Evolutionary conservation across 2,329 filamentous ascomycete species (phyloP).

Genomic region (Pezicula carpinea): DNA sequence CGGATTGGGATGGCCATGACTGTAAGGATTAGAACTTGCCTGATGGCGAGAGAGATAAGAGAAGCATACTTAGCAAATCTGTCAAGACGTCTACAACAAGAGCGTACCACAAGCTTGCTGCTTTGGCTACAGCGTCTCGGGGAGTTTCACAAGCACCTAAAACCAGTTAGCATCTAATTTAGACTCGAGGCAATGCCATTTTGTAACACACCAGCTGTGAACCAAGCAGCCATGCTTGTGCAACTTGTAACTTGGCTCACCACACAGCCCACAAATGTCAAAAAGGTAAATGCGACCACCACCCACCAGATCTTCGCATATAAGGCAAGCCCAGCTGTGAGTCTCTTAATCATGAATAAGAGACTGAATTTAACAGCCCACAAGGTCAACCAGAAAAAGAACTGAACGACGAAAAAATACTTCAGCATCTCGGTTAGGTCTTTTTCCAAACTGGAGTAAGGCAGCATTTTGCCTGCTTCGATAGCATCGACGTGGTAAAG

Average conservation of each 20-base stretch:
- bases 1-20: slow-evolving; percentile 15
- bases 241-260: slow-evolving; percentile 17
- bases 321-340: slow-evolving; percentile 29
- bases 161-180: not conserved
- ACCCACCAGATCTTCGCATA: slow-evolving; percentile 34
- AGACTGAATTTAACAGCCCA: slow-evolving; percentile 37
- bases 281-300: slow-evolving; percentile 28
- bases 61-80: slow-evolving; percentile 13
- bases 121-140: slow-evolving; percentile 12
- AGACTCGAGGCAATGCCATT: not conserved
- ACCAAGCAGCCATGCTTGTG: slow-evolving; percentile 31
- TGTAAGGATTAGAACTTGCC: slow-evolving; percentile 1
- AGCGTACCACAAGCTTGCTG: slow-evolving; percentile 12
- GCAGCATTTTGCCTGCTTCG: slow-evolving; percentile 14
- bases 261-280: slow-evolving; percentile 23
- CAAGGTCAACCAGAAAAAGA: slow-evolving; percentile 34
- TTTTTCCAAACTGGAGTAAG: slow-evolving; percentile 26
- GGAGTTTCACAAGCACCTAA: slow-evolving; percentile 3
- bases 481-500: slow-evolving; percentile 29
- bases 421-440: slow-evolving; percentile 30
- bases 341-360: slow-evolving; percentile 33
- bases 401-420: slow-evolving; percentile 34
- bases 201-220: slow-evolving; percentile 17
- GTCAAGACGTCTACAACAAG: slow-evolving; percentile 14
- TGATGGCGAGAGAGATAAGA: not conserved